Conservation (phyloP, 1,284 basidiomycete species). For the Trametes pubescens region DNA sequence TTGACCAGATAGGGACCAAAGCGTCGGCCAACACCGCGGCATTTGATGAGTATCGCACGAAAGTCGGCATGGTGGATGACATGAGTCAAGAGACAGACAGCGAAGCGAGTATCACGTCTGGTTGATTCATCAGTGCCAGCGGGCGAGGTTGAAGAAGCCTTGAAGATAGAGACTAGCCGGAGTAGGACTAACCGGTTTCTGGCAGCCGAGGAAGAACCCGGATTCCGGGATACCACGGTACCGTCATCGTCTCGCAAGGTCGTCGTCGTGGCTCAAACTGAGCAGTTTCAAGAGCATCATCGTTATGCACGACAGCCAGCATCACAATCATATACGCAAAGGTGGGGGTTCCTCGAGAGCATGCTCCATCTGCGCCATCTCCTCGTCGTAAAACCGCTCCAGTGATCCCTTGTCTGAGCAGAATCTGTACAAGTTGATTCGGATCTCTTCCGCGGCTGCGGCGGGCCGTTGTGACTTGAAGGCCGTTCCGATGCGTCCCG, state of each 20-base stretch:
- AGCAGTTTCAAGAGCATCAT: background rate
- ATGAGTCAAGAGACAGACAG: background rate
- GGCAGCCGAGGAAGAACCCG: slow-evolving; percentile 23
- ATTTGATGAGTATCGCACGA: background rate
- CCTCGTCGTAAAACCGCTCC: slow-evolving; percentile 75
- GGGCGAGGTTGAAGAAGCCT: background rate
- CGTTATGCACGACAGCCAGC: background rate
- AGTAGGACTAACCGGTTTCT: slow-evolving; percentile 16
- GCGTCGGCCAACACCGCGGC: background rate
- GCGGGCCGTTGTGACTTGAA: slow-evolving; percentile 58
- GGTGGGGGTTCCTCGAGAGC: slow-evolving; percentile 71
- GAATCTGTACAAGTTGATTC: slow-evolving; percentile 68
- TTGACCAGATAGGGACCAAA: background rate
- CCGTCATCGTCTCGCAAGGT: background rate
- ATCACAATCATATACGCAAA: slow-evolving; percentile 45
- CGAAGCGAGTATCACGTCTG: slow-evolving; percentile 2
- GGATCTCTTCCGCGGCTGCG: slow-evolving; percentile 64
- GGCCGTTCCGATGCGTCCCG: slow-evolving; percentile 65
- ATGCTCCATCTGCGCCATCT: slow-evolving; percentile 59
- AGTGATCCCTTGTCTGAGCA: slow-evolving; percentile 68
- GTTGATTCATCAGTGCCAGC: slow-evolving; percentile 4
- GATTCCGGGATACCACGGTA: slow-evolving; percentile 22
- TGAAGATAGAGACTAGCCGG: background rate
- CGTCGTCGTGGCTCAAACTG: slow-evolving; percentile 14
- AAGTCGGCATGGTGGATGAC: background rate